Evolutionary conservation across 495 filamentous ascomycete genomes (phyloP), one percentile per base, ranked within the genome.

Genomic region (Penicillium angulare): DNA sequence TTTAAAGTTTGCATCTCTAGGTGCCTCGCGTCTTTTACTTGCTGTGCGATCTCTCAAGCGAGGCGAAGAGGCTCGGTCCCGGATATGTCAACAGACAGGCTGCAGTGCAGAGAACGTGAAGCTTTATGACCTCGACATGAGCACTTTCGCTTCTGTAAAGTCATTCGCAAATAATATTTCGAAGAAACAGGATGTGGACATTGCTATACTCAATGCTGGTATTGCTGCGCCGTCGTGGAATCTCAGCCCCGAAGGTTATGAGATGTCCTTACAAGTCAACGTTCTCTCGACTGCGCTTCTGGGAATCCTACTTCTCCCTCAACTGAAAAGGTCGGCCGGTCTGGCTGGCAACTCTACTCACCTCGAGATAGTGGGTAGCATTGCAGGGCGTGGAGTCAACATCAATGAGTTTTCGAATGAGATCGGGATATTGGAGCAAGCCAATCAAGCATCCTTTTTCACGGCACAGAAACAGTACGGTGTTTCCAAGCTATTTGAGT

Each of bases 401-500:
- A n/a, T n/a, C n/a, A n/a, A n/a, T 9, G 12, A 32, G 10, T 27
- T 52, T 8, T 18, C 13, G 2, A 23, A 44, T 20, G 15, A 43
- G 17, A 13, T 5, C 15, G 15, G 9, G 15, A 36, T 52, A 12
- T 23, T 52, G 32, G 15, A 52, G 10, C 33, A 52, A 39, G 27
- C 32, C 5, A 44, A 26, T 26, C 18, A 52, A 17, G 10, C 29
- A n/a, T 44, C 52, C 32, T 41, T 52, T 38, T 55, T 63, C 31
- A 29, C 24, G 26, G 12, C 32, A 10, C 29, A 45, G n/a, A 31
- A 47, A 18, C 33, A 54, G 43, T 67, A 67, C 39, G 23, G 21
- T 2, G 26, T 52, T 15, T 59, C 61, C 23, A 69, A 69, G 47
- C 55, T 69, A 16, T 59, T 69, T 34, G 45, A 67, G 46, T 46